Evolutionary conservation across 768 basidiomycete species (phyloP).

Genomic region (Auricularia sp.): DNA sequence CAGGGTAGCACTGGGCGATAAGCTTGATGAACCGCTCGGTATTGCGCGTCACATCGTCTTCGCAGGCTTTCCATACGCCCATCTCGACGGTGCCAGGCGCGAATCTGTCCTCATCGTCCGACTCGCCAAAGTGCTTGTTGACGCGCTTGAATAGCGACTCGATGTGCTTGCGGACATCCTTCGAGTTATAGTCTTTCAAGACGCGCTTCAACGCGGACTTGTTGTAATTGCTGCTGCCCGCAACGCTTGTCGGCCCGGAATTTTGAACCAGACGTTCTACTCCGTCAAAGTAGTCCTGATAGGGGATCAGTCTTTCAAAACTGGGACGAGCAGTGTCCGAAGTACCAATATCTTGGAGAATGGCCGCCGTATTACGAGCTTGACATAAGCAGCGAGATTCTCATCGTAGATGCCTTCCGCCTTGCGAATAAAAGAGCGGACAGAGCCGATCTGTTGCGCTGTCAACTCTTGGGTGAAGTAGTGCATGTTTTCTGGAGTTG

Average conservation of each 20-base stretch:
- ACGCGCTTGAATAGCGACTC: conserved; percentile 84
- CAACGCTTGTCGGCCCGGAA: conserved; percentile 65
- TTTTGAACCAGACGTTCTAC: conserved; percentile 79
- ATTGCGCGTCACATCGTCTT: conserved; percentile 68
- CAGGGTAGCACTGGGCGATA: conserved; percentile 71
- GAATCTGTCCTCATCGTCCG: conserved; percentile 54
- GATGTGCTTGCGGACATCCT: conserved; percentile 82
- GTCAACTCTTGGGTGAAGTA: conserved; percentile 79
- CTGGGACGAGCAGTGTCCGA: conserved; percentile 5
- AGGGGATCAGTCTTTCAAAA: too few species aligned
- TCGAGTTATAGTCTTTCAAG: conserved; percentile 73
- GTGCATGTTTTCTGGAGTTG: conserved; percentile 82
- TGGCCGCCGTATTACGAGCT: conserved; percentile 74
- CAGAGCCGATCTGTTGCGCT: conserved; percentile 53
- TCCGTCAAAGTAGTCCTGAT: conserved; percentile 89
- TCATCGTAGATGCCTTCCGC: conserved; percentile 85
- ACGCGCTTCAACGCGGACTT: conserved; percentile 73
- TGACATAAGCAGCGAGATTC: conserved; percentile 78
- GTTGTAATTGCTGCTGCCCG: conserved; percentile 64
- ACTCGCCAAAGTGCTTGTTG: conserved; percentile 91
- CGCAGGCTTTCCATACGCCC: conserved; percentile 86
- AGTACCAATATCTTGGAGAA: conserved; percentile 80
- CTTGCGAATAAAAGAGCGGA: conserved; percentile 50
- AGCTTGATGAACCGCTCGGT: conserved; percentile 58
- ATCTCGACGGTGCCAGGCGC: conserved; percentile 57